Evolutionary conservation across 129 eudicot genomes (phyloP), one percentile per base, ranked within the genome.

Genomic region (Rutidosis leptorrhynchoides): DNA sequence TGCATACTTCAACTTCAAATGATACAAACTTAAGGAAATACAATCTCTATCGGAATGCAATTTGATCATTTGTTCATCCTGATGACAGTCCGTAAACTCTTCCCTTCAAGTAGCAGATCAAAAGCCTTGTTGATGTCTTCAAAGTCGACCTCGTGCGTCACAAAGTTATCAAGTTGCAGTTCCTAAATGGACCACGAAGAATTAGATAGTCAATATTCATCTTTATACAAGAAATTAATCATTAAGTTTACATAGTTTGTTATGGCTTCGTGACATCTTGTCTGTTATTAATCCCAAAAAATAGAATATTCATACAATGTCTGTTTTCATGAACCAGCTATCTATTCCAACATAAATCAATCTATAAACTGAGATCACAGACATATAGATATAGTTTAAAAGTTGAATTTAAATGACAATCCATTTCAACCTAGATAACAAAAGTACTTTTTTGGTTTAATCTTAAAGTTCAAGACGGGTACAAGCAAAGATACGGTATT

Each of bases 61-160:
- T 64, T 24, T 32, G n/a, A 11, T 85, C 80, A 83, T 62, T 83
- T 76, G 67, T 83, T 73, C 97, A 90, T 90, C 97, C 96, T 87
- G 29, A 90, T 80, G 53, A 90, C 93, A 63, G 96, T 84, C 16
- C 96, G 79, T 21, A 90, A 77, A 53, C 96, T 78, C 65, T 85
- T 79, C 24, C 96, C 97, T 68, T 73, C 73, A 3, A 65, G 29
- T 3, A 90, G 87, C 58, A 90, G 74, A 43, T 90, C 96, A 32
- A 87, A 90, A 43, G 96, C 96, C 72, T 72, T 69, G 79, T 90
- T 85, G 65, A 90, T 87, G 64, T 90, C 93, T 65, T 83, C 81
- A 35, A 90, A 83, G 4, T 72, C 71, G 67, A 90, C 75, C 81
- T 90, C 97, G 51, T 87, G 96, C 0, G 90, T 90, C 22, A 90